Evolutionary conservation across 1,139 yeast species (phyloP).

Genomic region (Debaryomyces udenii): DNA sequence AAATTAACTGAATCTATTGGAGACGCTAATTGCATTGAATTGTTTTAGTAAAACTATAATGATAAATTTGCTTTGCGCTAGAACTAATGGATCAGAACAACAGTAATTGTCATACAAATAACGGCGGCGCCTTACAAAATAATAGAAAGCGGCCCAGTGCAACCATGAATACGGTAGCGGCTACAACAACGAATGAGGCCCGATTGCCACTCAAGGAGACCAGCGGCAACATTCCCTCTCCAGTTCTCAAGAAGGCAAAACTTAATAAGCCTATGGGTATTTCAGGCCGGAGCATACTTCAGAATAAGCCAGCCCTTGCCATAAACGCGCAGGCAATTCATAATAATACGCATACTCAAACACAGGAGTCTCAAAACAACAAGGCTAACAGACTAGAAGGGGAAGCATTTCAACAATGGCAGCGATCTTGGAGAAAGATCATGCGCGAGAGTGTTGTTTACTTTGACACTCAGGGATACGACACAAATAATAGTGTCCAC

Average conservation of each 20-base stretch:
- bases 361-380: slow-evolving; percentile 1
- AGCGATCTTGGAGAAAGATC: slow-evolving; percentile 75
- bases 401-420: slow-evolving; percentile 72
- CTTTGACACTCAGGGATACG: slow-evolving; percentile 71
- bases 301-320: slow-evolving; percentile 13
- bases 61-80: slow-evolving; percentile 2
- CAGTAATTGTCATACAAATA: slow-evolving; percentile 4
- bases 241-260: slow-evolving; percentile 36
- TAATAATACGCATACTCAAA: slow-evolving; percentile 2
- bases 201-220: slow-evolving; percentile 49
- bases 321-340: not conserved
- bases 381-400: slow-evolving; percentile 36
- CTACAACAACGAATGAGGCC: slow-evolving; percentile 16
- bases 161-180: slow-evolving; percentile 6
- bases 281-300: slow-evolving; percentile 5
- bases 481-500: slow-evolving; percentile 43
- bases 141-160: slow-evolving; percentile 3
- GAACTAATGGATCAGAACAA: slow-evolving; percentile 8
- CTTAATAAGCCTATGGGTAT: slow-evolving; percentile 15
- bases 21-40: not conserved
- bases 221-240: slow-evolving; percentile 45
- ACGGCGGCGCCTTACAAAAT: not conserved
- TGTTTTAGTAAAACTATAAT: slow-evolving; percentile 3
- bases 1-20: slow-evolving; percentile 2
- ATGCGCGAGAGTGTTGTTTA: slow-evolving; percentile 76